These are phyloP conservation scores for Myriosclerotinia scirpicola DNA, from an alignment of 2,329 filamentous ascomycete species.

Conservation along the genomic window DNA sequence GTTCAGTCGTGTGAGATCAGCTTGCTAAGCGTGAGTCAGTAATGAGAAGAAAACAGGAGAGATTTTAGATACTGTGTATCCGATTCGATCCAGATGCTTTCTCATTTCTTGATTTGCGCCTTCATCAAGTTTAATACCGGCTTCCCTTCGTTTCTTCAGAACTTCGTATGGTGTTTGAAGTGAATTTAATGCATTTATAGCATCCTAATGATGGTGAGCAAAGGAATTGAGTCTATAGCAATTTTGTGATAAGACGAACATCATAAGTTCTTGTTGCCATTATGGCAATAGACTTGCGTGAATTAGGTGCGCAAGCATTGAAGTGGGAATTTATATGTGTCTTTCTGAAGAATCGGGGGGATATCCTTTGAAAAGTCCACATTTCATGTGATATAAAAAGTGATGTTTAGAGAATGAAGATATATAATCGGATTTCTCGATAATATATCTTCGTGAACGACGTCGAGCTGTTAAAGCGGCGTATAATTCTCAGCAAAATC, in stretches of 20 bases:
- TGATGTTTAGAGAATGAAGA: constrained; percentile 1
- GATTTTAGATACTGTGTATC: constrained; percentile 59
- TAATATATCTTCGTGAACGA: not conserved
- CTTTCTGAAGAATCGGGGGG: not conserved
- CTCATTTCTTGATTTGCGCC: constrained; percentile 75
- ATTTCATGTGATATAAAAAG: not conserved
- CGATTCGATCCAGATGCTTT: constrained; percentile 72
- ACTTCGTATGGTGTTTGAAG: constrained; percentile 85
- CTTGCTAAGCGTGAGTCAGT: constrained; percentile 28
- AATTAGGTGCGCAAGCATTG: not conserved
- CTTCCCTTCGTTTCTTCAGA: constrained; percentile 74
- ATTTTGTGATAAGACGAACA: constrained; percentile 21
- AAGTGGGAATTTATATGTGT: not conserved
- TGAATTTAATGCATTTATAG: constrained; percentile 80
- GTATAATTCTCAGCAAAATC: not conserved
- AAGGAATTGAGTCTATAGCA: not conserved
- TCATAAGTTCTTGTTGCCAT: constrained; percentile 29
- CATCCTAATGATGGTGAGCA: constrained; percentile 59
- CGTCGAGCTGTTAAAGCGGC: not conserved
- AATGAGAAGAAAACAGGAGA: not conserved
- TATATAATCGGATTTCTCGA: not conserved
- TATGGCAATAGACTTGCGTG: constrained; percentile 10
- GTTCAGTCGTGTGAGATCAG: constrained; percentile 56
- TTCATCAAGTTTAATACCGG: constrained; percentile 68
- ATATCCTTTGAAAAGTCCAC: not conserved